phyloP scores from a whole-genome alignment of 2,329 filamentous ascomycete genomes.

The Mycogone perniciosa region DNA sequence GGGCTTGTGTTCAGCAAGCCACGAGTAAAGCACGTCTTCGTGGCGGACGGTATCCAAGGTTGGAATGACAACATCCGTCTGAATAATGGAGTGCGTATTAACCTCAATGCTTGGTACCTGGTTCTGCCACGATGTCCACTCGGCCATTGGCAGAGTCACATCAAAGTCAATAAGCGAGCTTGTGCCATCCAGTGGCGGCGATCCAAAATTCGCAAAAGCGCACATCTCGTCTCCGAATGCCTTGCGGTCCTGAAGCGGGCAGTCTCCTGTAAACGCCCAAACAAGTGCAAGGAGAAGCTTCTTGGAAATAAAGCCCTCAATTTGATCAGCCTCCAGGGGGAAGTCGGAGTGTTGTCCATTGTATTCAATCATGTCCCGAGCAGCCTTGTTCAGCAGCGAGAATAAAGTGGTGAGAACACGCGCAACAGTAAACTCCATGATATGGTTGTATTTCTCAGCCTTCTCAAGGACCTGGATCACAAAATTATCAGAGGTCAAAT shows the following conservation, averaged over 20 bases:
- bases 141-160: slow-evolving; percentile 74
- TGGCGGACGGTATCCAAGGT: slow-evolving; percentile 96
- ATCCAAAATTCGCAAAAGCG: slow-evolving; percentile 76
- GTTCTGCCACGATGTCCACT: slow-evolving; percentile 91
- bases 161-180: slow-evolving; percentile 95
- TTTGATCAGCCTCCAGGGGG: slow-evolving; percentile 80
- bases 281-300: slow-evolving; percentile 88
- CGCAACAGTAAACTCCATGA: slow-evolving; percentile 95
- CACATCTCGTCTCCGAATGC: slow-evolving; percentile 79
- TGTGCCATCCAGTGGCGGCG: slow-evolving; percentile 69
- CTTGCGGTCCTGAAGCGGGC: slow-evolving; percentile 81
- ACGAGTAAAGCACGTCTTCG: slow-evolving; percentile 98
- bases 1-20: slow-evolving; percentile 97
- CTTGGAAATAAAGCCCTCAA: slow-evolving; percentile 85
- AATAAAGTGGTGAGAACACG: slow-evolving; percentile 90
- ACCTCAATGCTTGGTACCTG: slow-evolving; percentile 93
- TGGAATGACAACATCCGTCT: slow-evolving; percentile 97
- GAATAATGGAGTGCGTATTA: slow-evolving; percentile 95
- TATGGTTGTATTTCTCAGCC: slow-evolving; percentile 78
- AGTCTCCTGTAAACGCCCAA: slow-evolving; percentile 95
- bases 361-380: slow-evolving; percentile 89
- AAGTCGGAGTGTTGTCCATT: slow-evolving; percentile 94
- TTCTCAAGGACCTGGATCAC: slow-evolving; percentile 69
- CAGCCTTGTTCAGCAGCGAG: slow-evolving; percentile 90
- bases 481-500: slow-evolving; percentile 74